Evolutionary conservation across 257 asterid genomes (phyloP).

Genomic region (Mentha longifolia): DNA sequence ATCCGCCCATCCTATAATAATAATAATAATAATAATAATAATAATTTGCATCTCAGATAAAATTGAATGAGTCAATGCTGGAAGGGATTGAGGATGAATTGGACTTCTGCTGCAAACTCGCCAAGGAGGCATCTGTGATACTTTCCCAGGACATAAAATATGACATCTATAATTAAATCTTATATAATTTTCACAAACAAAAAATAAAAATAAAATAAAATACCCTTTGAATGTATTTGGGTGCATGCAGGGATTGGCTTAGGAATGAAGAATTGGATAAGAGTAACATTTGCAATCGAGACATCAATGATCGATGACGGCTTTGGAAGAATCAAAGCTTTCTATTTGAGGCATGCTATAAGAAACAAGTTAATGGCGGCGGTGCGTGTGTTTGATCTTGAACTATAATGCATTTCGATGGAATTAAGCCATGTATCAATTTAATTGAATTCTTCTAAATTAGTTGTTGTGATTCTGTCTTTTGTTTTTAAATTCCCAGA

Average conservation of each 20-base stretch:
- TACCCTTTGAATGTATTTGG: neutral
- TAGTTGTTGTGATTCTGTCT: too few species aligned
- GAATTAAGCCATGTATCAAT: too few species aligned
- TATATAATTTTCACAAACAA: too few species aligned
- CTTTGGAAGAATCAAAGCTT: conserved; percentile 60
- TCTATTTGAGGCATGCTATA: conserved; percentile 56
- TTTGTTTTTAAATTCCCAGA: too few species aligned
- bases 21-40: too few species aligned
- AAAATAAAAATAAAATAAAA: too few species aligned
- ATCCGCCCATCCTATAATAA: too few species aligned
- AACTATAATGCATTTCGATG: too few species aligned
- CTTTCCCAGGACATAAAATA: conserved; percentile 63
- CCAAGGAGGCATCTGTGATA: conserved; percentile 66
- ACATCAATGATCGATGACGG: conserved; percentile 50
- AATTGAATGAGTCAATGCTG: conserved; percentile 52
- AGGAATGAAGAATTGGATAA: conserved; percentile 65
- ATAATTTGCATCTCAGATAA: conserved; percentile 47
- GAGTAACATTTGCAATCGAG: conserved; percentile 60
- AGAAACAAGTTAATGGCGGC: conserved; percentile 42
- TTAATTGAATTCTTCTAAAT: too few species aligned
- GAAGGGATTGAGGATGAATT: conserved; percentile 51
- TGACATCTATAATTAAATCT: neutral
- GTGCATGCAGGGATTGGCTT: conserved; percentile 17
- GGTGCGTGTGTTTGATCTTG: too few species aligned
- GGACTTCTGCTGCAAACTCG: conserved; percentile 5